Conservation (phyloP, 2,329 filamentous ascomycete species). For the Cordyceps pruinosa region DNA sequence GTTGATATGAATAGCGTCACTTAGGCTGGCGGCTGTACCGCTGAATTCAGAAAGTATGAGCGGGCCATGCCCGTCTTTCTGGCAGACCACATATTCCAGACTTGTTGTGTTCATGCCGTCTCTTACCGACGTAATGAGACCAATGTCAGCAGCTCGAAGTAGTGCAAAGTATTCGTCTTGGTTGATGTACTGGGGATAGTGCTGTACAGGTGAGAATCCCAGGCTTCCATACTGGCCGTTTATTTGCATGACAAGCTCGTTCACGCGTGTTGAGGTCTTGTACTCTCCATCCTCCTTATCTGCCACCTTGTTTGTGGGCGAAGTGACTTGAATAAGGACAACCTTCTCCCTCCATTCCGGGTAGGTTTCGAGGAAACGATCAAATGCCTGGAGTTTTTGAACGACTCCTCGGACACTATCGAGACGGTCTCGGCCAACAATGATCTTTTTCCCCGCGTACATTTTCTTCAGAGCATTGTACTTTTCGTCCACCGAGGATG, state of each 20-base stretch:
- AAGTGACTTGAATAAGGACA: slow-evolving; percentile 91
- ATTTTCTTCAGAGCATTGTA: slow-evolving; percentile 66
- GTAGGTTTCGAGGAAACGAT: slow-evolving; percentile 82
- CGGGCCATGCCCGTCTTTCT: slow-evolving; percentile 78
- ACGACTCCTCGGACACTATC: slow-evolving; percentile 88
- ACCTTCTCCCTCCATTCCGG: slow-evolving; percentile 90
- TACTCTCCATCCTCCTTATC: slow-evolving; percentile 69
- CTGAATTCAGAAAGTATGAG: slow-evolving; percentile 96
- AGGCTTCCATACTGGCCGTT: slow-evolving; percentile 86
- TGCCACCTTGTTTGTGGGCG: slow-evolving; percentile 72
- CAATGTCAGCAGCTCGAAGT: slow-evolving; percentile 83
- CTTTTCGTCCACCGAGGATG: slow-evolving; percentile 60
- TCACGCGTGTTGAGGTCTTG: slow-evolving; percentile 81
- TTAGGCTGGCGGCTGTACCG: slow-evolving; percentile 79
- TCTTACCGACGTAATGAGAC: slow-evolving; percentile 88
- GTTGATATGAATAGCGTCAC: slow-evolving; percentile 89
- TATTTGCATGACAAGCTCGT: slow-evolving; percentile 83
- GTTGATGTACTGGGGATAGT: slow-evolving; percentile 88
- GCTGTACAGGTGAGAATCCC: slow-evolving; percentile 83
- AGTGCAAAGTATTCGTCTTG: slow-evolving; percentile 91
- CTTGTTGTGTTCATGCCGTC: slow-evolving; percentile 98
- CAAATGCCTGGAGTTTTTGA: slow-evolving; percentile 94
- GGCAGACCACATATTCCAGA: slow-evolving; percentile 88
- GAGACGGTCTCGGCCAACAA: slow-evolving; percentile 88
- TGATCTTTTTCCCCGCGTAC: slow-evolving; percentile 88